phyloP scores from a whole-genome alignment of 495 filamentous ascomycete species.

The Hypoxylon trugodes region DNA sequence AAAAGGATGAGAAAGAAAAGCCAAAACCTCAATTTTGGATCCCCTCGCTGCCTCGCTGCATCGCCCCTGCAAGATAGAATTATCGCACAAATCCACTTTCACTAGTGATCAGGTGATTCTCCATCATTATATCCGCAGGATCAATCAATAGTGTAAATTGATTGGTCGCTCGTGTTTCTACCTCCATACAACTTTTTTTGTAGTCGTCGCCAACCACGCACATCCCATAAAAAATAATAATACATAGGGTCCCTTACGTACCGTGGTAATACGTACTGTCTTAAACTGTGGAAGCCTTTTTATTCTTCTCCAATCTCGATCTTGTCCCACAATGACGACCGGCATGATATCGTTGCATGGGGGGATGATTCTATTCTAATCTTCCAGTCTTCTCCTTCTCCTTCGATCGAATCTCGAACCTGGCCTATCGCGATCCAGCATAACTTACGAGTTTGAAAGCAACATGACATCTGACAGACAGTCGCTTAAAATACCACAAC shows the following conservation, averaged over 20 bases:
- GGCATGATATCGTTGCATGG: constrained; percentile 9
- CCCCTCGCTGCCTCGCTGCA: too few species aligned
- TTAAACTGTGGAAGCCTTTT: not conserved
- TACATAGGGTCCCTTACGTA: not conserved
- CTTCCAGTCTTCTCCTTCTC: not conserved
- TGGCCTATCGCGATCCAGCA: constrained; percentile 11
- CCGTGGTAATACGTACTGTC: not conserved
- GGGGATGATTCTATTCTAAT: not conserved
- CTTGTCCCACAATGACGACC: constrained; percentile 40
- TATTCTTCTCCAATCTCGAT: constrained; percentile 32
- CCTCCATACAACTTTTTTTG: not conserved
- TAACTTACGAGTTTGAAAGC: constrained; percentile 12
- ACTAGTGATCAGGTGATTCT: constrained; percentile 28
- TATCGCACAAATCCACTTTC: not conserved
- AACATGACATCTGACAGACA: constrained; percentile 28
- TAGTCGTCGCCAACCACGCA: not conserved
- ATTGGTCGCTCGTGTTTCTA: constrained; percentile 28
- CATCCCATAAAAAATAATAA: not conserved
- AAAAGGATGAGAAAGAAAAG: not conserved
- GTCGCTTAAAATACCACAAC: constrained; percentile 31
- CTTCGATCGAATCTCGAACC: constrained; percentile 32
- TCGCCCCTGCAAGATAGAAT: too few species aligned
- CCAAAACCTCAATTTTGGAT: too few species aligned
- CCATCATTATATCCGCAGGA: constrained; percentile 22
- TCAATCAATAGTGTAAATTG: constrained; percentile 14